Evolutionary conservation across 164 flowering plant species (phyloP).

Genomic region (Sextonia rubra): DNA sequence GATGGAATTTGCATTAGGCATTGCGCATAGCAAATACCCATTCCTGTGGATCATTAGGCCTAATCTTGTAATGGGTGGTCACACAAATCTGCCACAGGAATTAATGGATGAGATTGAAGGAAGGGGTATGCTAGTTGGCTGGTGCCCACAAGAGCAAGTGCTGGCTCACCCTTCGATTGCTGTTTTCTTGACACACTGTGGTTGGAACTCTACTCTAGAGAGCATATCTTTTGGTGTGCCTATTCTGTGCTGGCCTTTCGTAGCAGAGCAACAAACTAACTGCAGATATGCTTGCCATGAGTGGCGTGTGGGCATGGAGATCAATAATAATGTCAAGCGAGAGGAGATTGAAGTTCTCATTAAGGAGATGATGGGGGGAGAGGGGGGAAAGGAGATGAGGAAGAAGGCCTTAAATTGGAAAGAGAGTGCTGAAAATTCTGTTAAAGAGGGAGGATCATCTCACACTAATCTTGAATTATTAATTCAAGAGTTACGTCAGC

Average conservation of each 20-base stretch:
- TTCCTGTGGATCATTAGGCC: conserved; percentile 52
- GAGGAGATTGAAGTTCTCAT: conserved; percentile 5
- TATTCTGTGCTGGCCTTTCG: conserved; percentile 7
- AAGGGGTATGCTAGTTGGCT: conserved; percentile 15
- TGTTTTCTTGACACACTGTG: conserved; percentile 11
- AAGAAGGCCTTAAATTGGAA: conserved; percentile 1
- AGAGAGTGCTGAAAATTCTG: neutral
- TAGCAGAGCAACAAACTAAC: conserved; percentile 11
- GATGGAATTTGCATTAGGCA: conserved; percentile 39
- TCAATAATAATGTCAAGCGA: conserved; percentile 1
- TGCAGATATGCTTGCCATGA: conserved; percentile 5
- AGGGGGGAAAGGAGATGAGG: neutral
- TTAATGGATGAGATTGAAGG: conserved; percentile 1
- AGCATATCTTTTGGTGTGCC: conserved; percentile 11
- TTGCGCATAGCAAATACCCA: conserved; percentile 22
- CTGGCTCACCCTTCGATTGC: conserved; percentile 26
- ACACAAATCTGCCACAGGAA: conserved; percentile 8
- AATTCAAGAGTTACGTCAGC: neutral
- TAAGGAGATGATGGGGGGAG: neutral
- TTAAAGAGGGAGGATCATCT: neutral
- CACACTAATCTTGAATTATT: neutral
- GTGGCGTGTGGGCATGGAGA: conserved; percentile 11
- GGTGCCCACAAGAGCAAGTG: conserved; percentile 29
- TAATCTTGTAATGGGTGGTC: conserved; percentile 33
- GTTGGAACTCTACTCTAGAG: conserved; percentile 16